Evolutionary conservation across 148 eudicot species (phyloP).

Genomic region (Polygonum aviculare): DNA sequence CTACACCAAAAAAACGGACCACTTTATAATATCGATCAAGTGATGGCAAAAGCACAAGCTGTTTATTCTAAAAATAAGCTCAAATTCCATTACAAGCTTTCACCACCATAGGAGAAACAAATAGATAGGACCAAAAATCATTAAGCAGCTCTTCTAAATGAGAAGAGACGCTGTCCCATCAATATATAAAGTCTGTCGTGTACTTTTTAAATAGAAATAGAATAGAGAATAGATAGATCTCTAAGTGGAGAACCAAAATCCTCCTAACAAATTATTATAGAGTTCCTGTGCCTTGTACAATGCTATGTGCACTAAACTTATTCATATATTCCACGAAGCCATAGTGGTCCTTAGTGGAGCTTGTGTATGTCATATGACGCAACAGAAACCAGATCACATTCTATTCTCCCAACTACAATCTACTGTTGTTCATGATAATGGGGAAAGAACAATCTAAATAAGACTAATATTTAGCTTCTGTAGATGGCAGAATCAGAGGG

Average conservation of each 20-base stretch:
- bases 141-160: neutral
- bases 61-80: neutral
- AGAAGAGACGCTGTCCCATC: slow-evolving; percentile 3
- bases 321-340: slow-evolving; percentile 1
- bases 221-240: neutral
- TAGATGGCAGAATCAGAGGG: no score
- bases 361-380: neutral
- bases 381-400: neutral
- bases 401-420: neutral
- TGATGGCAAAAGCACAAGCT: neutral
- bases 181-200: neutral
- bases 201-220: neutral
- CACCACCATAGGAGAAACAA: slow-evolving; percentile 8
- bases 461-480: neutral
- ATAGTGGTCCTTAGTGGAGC: slow-evolving; percentile 2
- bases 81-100: neutral
- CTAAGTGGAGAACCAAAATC: slow-evolving; percentile 8
- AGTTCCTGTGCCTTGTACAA: neutral
- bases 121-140: neutral
- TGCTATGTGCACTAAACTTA: slow-evolving; percentile 8
- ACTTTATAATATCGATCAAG: neutral
- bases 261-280: neutral
- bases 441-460: neutral
- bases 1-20: slow-evolving; percentile 1
- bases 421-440: neutral